Base-by-base conservation (phyloP, 108 stramenopile species). In the Mediolabrus comicus region DNA sequence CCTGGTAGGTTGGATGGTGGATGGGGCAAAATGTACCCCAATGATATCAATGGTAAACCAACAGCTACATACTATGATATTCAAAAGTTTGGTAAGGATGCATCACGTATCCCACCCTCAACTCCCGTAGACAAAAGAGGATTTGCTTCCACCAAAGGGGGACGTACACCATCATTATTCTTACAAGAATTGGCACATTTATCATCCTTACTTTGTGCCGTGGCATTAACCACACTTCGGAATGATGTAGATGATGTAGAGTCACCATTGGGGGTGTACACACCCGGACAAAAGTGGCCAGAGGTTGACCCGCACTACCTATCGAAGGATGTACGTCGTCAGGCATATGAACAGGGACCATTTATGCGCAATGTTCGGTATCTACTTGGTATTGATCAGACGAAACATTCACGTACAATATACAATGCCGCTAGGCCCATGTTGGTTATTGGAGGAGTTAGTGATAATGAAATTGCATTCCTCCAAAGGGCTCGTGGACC, bases 151-250 rank as follows among this genome's bases (percentile, higher is more conserved):
- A 78, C 69, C 6, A 46, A 41, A 16, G 87, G 87, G 32, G 86
- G 85, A 26, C 59, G 84, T 3, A 90, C 89, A n/a, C 84, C 91
- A 13, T 73, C 85, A 9, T 52, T 88, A 26, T 90, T 92, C 57
- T 51, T 92, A 14, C 87, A 92, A 59, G 91, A 92, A 58, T 58
- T 90, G 75, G 82, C 82, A 1, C 91, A 92, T 65, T 72, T 92
- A 16, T 71, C 84, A 10, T 87, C 86, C 14, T 46, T 92, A 16
- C 28, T 85, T 51, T 69, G 34, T 28, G 88, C 88, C 9, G 88
- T 92, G 8, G 88, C 87, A 14, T 65, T 92, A 58, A 57, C 83
- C 14, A 90, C 91, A 2, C 77, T 92, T 6, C 79, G 91, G 9
- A 87, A 89, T 71, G 88, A 92, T 65, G 34, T 80, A n/a, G 87